Percentiles rank a stretch among this genome's conserved stretches.
Evolutionary conservation across 805 yeast species (phyloP).

Genomic region (Lachancea kluyveri): DNA sequence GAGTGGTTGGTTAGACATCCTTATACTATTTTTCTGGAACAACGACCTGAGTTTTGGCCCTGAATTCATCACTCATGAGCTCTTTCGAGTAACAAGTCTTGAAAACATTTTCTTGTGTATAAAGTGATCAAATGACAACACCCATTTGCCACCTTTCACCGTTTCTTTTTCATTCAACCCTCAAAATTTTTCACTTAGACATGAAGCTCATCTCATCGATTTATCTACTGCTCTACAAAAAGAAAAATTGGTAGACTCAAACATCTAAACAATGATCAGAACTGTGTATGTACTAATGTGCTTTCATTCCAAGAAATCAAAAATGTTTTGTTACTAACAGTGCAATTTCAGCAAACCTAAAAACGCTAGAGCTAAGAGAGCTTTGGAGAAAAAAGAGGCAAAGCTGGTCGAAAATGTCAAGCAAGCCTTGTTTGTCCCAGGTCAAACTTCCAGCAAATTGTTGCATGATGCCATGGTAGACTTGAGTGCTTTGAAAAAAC

Average conservation of each 20-base stretch:
- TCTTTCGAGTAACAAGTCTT: too few relatives aligned
- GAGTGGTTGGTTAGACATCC: constrained; percentile 17
- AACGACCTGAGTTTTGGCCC: too few relatives aligned
- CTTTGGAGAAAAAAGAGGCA: constrained; percentile 80
- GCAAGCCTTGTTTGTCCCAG: constrained; percentile 87
- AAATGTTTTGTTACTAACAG: too few relatives aligned
- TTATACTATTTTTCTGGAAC: too few relatives aligned
- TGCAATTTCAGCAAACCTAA: constrained; percentile 65
- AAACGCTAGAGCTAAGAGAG: constrained; percentile 93
- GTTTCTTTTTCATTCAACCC: too few relatives aligned
- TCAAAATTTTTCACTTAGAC: constrained; percentile 59
- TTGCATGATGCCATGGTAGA: constrained; percentile 88
- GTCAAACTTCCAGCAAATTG: constrained; percentile 68
- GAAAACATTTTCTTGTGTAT: too few relatives aligned
- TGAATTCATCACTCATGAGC: too few relatives aligned
- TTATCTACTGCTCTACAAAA: not conserved
- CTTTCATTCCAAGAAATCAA: too few relatives aligned
- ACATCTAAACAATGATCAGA: constrained; percentile 32
- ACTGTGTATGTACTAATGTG: constrained; percentile 27
- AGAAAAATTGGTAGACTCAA: not conserved
- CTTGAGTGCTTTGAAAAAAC: constrained; percentile 84
- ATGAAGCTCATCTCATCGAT: constrained; percentile 26
- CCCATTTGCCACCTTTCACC: too few relatives aligned
- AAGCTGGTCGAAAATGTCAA: constrained; percentile 86
- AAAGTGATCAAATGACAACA: too few relatives aligned